Evolutionary conservation across 331 rosid genomes (phyloP).

Genomic region (Quercus lobata): DNA sequence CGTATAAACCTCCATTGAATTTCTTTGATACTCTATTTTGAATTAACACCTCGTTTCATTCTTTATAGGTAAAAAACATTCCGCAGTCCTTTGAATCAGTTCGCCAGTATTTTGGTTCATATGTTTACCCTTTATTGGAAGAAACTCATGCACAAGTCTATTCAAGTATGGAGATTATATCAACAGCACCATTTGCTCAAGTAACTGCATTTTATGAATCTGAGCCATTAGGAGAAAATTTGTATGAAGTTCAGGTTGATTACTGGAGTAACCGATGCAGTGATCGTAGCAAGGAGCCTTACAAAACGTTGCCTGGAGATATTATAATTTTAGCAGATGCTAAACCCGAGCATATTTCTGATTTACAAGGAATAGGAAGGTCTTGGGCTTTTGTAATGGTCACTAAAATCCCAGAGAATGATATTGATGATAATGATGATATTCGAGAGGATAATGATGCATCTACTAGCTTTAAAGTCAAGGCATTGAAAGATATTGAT

Average conservation of each 20-base stretch:
- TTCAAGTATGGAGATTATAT: slow-evolving; percentile 38
- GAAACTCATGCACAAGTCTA: slow-evolving; percentile 45
- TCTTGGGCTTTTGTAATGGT: slow-evolving; percentile 40
- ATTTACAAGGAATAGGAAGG: slow-evolving; percentile 38
- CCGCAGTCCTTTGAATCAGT: slow-evolving; percentile 24
- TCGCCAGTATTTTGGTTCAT: slow-evolving; percentile 34
- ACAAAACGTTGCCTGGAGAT: slow-evolving; percentile 60
- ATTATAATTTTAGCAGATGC: slow-evolving; percentile 46
- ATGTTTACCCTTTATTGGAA: slow-evolving; percentile 43
- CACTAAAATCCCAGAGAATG: slow-evolving; percentile 11
- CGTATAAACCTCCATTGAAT: too few species aligned
- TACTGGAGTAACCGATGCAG: slow-evolving; percentile 38
- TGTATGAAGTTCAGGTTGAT: slow-evolving; percentile 34
- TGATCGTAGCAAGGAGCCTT: slow-evolving; percentile 38
- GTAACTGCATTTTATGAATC: slow-evolving; percentile 29
- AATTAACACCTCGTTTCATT: too few species aligned
- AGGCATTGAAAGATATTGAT: slow-evolving; percentile 23
- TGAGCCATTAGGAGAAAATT: background rate
- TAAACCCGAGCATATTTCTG: slow-evolving; percentile 38
- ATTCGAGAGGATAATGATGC: background rate
- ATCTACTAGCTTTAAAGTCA: slow-evolving; percentile 28
- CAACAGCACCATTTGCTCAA: slow-evolving; percentile 44
- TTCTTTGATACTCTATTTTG: too few species aligned
- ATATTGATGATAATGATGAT: slow-evolving; percentile 1
- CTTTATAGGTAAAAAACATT: slow-evolving; percentile 35